A percentile compares a stretch with the other conserved stretches of the same genome.
phyloP scores from a whole-genome alignment of 2,329 filamentous ascomycete genomes.

The Fusarium tanahbumbuense region DNA sequence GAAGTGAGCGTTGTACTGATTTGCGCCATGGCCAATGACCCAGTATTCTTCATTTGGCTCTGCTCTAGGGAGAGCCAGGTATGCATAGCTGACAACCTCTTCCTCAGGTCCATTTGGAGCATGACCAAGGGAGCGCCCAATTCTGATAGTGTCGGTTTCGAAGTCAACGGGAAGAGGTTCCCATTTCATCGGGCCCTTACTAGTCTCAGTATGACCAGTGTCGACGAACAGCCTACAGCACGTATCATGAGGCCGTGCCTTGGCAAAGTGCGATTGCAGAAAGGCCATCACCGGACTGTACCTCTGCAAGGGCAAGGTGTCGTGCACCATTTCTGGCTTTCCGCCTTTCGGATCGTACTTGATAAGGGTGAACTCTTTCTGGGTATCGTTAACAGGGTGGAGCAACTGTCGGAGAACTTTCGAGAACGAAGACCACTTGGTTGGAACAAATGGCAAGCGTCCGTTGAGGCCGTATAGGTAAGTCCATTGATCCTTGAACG shows the following conservation, averaged over 20 bases:
- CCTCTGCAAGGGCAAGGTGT: slow-evolving; percentile 13
- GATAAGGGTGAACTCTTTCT: slow-evolving; percentile 11
- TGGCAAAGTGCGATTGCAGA: slow-evolving; percentile 15
- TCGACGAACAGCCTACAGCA: slow-evolving; percentile 44
- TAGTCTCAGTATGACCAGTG: background rate
- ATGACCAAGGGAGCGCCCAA: slow-evolving; percentile 21
- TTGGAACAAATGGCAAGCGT: slow-evolving; percentile 40
- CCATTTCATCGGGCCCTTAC: slow-evolving; percentile 18
- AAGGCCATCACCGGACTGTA: slow-evolving; percentile 6
- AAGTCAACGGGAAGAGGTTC: slow-evolving; percentile 39
- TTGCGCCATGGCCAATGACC: slow-evolving; percentile 37
- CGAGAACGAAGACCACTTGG: slow-evolving; percentile 36
- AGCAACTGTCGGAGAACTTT: slow-evolving; percentile 43
- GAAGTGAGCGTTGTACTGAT: slow-evolving; percentile 46
- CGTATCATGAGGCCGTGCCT: background rate
- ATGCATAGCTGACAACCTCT: slow-evolving; percentile 28
- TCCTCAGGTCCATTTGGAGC: slow-evolving; percentile 1
- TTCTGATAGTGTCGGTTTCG: slow-evolving; percentile 28
- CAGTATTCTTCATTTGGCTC: background rate
- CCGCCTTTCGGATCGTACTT: slow-evolving; percentile 20
- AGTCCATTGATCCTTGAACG: slow-evolving; percentile 18
- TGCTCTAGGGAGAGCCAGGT: slow-evolving; percentile 39
- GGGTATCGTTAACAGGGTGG: background rate
- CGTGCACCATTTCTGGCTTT: background rate
- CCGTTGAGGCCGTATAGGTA: slow-evolving; percentile 51